phyloP scores from a whole-genome alignment of 345 rosid genomes.

The Lepidium didymum region DNA sequence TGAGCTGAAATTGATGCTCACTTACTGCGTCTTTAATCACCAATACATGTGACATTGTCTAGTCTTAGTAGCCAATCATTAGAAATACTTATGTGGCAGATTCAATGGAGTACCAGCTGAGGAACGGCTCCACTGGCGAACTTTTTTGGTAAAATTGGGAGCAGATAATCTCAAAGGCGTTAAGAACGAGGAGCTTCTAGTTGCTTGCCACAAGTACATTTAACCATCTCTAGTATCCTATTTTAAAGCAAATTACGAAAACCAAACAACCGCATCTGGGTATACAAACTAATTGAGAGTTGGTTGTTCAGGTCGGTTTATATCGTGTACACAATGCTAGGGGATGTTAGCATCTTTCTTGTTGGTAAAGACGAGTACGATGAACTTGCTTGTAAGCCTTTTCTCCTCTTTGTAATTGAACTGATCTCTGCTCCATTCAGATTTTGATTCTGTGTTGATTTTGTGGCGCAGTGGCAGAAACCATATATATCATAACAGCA shows the following conservation, averaged over 20 bases:
- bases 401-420: neutral
- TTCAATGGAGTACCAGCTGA: conserved; percentile 98
- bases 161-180: conserved; percentile 86
- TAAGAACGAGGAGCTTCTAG: conserved; percentile 91
- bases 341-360: conserved; percentile 82
- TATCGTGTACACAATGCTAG: conserved; percentile 84
- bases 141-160: conserved; percentile 89
- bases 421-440: neutral
- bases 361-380: conserved; percentile 98
- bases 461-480: conserved; percentile 65
- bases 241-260: neutral
- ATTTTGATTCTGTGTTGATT: neutral
- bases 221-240: neutral
- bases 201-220: conserved; percentile 88
- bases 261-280: neutral
- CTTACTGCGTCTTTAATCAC: neutral
- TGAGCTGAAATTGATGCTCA: neutral
- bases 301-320: conserved; percentile 66
- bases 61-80: neutral
- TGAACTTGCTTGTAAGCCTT: conserved; percentile 89
- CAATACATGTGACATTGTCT: neutral
- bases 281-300: neutral
- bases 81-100: conserved; percentile 29
- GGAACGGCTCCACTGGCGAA: conserved; percentile 86
- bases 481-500: conserved; percentile 73